Percentiles rank a stretch among this genome's conserved stretches.
These are phyloP conservation scores for Candida xiaguanensis DNA, from an alignment of 805 yeast genomes.

Conservation along the genomic window DNA sequence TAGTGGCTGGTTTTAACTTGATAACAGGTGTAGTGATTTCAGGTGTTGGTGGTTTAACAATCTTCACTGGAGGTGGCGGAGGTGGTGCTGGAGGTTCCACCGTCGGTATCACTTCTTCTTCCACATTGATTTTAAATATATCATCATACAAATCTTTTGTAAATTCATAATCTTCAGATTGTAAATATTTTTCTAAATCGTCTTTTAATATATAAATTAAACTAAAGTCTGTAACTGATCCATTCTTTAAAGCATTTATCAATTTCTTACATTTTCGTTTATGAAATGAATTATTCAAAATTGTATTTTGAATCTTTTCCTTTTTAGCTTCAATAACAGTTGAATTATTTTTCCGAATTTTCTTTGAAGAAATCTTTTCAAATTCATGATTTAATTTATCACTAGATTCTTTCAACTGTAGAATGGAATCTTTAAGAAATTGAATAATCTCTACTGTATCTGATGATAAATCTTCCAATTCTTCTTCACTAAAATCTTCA, in stretches of 20 bases:
- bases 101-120: background rate
- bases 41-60: slow-evolving; percentile 8
- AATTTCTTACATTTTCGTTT: slow-evolving; percentile 31
- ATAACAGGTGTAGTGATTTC: slow-evolving; percentile 37
- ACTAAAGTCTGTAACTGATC: slow-evolving; percentile 25
- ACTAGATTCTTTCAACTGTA: slow-evolving; percentile 31
- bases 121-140: slow-evolving; percentile 17
- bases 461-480: slow-evolving; percentile 25
- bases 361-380: slow-evolving; percentile 37
- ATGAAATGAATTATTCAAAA: slow-evolving; percentile 33
- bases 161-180: slow-evolving; percentile 37
- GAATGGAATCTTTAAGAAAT: slow-evolving; percentile 27
- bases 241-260: slow-evolving; percentile 25
- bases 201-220: slow-evolving; percentile 34
- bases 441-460: slow-evolving; percentile 32
- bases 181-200: slow-evolving; percentile 35
- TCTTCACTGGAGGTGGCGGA: background rate
- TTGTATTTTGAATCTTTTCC: slow-evolving; percentile 34
- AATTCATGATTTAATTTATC: slow-evolving; percentile 37
- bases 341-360: slow-evolving; percentile 34
- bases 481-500: slow-evolving; percentile 23
- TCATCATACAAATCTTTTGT: slow-evolving; percentile 38
- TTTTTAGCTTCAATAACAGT: slow-evolving; percentile 36
- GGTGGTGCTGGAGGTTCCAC: background rate
- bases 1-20: slow-evolving; percentile 50